Conservation (phyloP, 2,329 filamentous ascomycete genomes). For the Penicillium thymicola region DNA sequence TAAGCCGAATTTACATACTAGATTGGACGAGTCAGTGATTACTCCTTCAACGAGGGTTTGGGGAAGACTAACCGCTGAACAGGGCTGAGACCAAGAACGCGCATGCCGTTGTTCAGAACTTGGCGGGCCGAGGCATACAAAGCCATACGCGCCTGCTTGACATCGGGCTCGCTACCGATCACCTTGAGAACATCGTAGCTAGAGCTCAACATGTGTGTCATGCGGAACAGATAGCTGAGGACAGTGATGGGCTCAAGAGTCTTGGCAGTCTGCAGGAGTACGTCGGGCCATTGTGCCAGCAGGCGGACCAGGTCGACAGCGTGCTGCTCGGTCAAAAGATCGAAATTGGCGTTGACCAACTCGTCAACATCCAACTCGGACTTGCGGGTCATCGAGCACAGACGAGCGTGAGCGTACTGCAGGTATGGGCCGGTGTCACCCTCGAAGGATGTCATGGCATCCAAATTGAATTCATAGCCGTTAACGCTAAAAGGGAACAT, state of each 20-base stretch:
- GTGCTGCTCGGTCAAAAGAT: constrained; percentile 60
- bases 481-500: constrained; percentile 48
- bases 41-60: neutral
- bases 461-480: constrained; percentile 64
- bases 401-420: constrained; percentile 61
- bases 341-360: constrained; percentile 55
- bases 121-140: constrained; percentile 62
- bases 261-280: constrained; percentile 60
- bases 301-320: constrained; percentile 60
- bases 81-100: constrained; percentile 62
- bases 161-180: constrained; percentile 56
- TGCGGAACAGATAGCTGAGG: constrained; percentile 65
- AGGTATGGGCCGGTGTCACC: constrained; percentile 65
- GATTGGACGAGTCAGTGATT: constrained; percentile 10
- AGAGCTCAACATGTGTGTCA: constrained; percentile 60
- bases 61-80: constrained; percentile 50
- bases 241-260: constrained; percentile 65
- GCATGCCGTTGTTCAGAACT: constrained; percentile 65
- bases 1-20: constrained; percentile 27
- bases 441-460: constrained; percentile 64
- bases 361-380: constrained; percentile 48
- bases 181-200: constrained; percentile 63
- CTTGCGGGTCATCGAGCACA: constrained; percentile 59
- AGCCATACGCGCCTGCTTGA: constrained; percentile 59
- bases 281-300: constrained; percentile 63